These are phyloP conservation scores for Sonneratia caseolaris DNA, from an alignment of 345 rosid genomes.

Conservation along the genomic window DNA sequence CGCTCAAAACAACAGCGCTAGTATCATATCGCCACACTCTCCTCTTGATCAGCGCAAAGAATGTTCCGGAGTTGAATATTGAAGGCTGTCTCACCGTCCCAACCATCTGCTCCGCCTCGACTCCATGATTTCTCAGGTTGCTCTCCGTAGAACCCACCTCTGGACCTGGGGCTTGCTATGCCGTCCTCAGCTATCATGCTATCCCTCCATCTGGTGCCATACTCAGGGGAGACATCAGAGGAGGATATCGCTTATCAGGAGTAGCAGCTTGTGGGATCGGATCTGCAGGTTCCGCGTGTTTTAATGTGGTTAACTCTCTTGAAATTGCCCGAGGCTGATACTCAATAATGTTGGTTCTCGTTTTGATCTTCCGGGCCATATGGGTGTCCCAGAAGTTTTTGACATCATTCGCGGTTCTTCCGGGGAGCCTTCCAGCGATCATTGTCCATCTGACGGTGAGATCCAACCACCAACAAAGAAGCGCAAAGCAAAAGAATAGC, in stretches of 20 bases:
- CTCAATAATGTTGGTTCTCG: not conserved
- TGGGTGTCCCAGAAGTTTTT: constrained; percentile 1
- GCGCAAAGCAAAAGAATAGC: not conserved
- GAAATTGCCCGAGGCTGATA: not conserved
- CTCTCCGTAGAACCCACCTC: not conserved
- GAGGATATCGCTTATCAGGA: not conserved
- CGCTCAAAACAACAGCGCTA: not conserved
- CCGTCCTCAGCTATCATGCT: not conserved
- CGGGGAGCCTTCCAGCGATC: not conserved
- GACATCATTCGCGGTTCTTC: constrained; percentile 4
- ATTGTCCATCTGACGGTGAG: not conserved
- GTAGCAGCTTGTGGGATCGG: not conserved
- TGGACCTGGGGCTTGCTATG: not conserved
- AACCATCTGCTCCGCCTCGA: not conserved
- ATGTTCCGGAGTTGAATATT: not conserved
- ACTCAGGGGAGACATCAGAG: not conserved
- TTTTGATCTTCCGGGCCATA: not conserved
- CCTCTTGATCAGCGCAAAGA: not conserved
- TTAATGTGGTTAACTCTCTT: not conserved
- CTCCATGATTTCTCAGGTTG: not conserved
- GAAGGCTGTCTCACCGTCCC: not conserved
- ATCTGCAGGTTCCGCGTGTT: not conserved
- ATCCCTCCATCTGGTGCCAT: not conserved
- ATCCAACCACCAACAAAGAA: not conserved
- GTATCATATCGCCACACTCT: not conserved